These are phyloP conservation scores for Microdochium trichocladiopsis DNA, from an alignment of 2,329 filamentous ascomycete species.

Conservation along the genomic window DNA sequence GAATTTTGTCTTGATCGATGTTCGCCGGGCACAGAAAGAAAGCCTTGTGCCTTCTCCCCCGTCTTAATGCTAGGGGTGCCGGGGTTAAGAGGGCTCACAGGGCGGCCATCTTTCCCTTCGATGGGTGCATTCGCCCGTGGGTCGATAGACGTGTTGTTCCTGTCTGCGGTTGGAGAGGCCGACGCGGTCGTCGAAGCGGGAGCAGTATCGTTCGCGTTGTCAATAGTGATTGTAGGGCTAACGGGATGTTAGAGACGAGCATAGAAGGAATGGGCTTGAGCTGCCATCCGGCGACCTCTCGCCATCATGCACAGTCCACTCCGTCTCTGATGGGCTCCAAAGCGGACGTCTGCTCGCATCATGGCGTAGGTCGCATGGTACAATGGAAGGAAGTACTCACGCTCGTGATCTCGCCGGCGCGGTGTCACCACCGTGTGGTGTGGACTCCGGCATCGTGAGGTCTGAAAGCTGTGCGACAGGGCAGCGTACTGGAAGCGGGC, in stretches of 20 bases:
- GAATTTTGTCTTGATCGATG: constrained; percentile 60
- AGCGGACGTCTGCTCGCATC: neutral
- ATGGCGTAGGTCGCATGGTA: neutral
- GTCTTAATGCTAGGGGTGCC: constrained; percentile 36
- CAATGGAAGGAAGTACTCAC: neutral
- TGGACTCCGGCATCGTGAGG: neutral
- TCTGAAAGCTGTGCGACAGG: neutral
- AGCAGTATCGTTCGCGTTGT: constrained; percentile 22
- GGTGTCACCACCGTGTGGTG: neutral
- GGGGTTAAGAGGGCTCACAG: constrained; percentile 66
- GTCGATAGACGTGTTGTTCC: constrained; percentile 25
- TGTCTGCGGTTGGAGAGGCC: constrained; percentile 13
- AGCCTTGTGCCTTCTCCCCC: constrained; percentile 30
- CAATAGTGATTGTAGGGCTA: constrained; percentile 28
- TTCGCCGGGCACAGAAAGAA: constrained; percentile 59
- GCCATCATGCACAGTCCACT: neutral
- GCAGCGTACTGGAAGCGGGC: too few relatives aligned
- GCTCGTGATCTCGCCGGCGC: neutral
- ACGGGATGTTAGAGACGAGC: neutral
- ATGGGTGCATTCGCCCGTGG: constrained; percentile 51
- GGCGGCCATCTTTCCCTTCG: constrained; percentile 59
- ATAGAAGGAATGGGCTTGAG: neutral
- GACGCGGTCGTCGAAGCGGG: constrained; percentile 14
- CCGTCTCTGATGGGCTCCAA: neutral
- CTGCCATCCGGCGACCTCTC: neutral